Conservation (phyloP, 2,329 filamentous ascomycete species). For the Sclerotinia glacialis region DNA sequence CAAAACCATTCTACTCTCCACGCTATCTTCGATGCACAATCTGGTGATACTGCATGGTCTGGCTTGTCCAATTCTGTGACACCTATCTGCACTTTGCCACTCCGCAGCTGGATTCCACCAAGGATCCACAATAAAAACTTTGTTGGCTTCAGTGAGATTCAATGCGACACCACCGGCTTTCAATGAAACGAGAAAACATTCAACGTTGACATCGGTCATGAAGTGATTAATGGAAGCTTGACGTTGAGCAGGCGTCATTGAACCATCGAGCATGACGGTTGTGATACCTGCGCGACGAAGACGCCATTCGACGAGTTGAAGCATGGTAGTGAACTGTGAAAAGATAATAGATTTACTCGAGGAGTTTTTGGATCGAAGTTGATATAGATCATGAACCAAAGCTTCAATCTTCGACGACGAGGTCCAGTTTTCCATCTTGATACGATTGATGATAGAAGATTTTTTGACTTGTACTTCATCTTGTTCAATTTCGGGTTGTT, state of each 20-base stretch:
- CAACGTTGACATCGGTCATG: slow-evolving; percentile 91
- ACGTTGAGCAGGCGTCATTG: slow-evolving; percentile 91
- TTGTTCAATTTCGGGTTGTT: slow-evolving; percentile 93
- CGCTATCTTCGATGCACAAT: slow-evolving; percentile 93
- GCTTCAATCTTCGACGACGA: slow-evolving; percentile 98
- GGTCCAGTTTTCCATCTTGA: slow-evolving; percentile 98
- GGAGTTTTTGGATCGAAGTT: slow-evolving; percentile 84
- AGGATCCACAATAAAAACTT: slow-evolving; percentile 95
- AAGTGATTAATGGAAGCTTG: slow-evolving; percentile 94
- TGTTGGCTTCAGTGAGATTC: slow-evolving; percentile 90
- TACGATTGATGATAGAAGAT: slow-evolving; percentile 95
- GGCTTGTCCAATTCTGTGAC: slow-evolving; percentile 92
- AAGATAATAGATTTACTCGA: slow-evolving; percentile 98
- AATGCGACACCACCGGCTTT: slow-evolving; percentile 95
- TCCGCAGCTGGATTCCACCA: slow-evolving; percentile 99
- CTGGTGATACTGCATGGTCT: slow-evolving; percentile 92
- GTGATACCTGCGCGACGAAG: slow-evolving; percentile 95
- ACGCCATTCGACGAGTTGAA: slow-evolving; percentile 96
- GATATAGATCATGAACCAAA: slow-evolving; percentile 89
- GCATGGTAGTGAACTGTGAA: slow-evolving; percentile 95
- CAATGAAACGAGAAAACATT: slow-evolving; percentile 92
- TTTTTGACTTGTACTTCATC: slow-evolving; percentile 86
- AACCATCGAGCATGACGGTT: slow-evolving; percentile 96
- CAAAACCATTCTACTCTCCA: slow-evolving; percentile 92
- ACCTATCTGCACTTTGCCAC: slow-evolving; percentile 94